Percentiles rank a stretch among this genome's conserved stretches.
phyloP scores from a whole-genome alignment of 768 basidiomycete genomes.

The Nevesoporus exiguus region DNA sequence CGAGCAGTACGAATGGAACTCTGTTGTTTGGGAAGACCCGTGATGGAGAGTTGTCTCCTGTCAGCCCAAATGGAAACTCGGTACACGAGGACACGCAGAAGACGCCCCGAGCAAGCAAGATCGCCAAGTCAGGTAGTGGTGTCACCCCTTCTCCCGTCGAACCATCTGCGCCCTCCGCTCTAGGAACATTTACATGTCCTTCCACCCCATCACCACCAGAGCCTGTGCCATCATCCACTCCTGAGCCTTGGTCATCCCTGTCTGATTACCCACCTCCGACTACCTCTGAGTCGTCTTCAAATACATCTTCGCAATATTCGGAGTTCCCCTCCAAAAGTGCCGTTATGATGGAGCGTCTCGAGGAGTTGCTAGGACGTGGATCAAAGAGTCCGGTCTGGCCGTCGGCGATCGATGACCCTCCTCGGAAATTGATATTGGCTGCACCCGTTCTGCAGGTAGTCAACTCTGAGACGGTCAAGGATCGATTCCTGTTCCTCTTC shows the following conservation, averaged over 20 bases:
- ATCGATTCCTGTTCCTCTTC: conserved; percentile 96
- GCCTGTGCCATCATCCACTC: conserved; percentile 60
- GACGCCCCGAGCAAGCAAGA: conserved; percentile 35
- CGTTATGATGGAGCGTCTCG: conserved; percentile 62
- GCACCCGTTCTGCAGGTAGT: conserved; percentile 92
- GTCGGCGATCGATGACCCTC: conserved; percentile 75
- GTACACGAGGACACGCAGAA: conserved; percentile 31
- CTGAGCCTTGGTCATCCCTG: conserved; percentile 74
- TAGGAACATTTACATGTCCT: conserved; percentile 35
- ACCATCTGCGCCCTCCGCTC: conserved; percentile 13
- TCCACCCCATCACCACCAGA: conserved; percentile 49
- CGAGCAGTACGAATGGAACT: conserved; percentile 41
- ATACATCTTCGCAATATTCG: conserved; percentile 67
- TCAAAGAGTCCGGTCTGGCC: conserved; percentile 58
- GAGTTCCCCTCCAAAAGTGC: conserved; percentile 45
- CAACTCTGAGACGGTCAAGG: conserved; percentile 90
- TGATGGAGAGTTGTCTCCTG: conserved; percentile 30
- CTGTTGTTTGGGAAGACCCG: conserved; percentile 24
- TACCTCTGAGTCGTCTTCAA: conserved; percentile 73
- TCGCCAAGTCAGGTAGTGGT: conserved; percentile 27
- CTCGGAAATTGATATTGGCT: conserved; percentile 79
- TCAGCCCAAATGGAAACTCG: conserved; percentile 27
- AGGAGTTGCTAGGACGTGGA: conserved; percentile 64
- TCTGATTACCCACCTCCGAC: conserved; percentile 68
- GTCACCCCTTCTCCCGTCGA: conserved; percentile 22